These are phyloP conservation scores for Hyaloscypha variabilis DNA, from an alignment of 495 filamentous ascomycete species.

Conservation along the genomic window DNA sequence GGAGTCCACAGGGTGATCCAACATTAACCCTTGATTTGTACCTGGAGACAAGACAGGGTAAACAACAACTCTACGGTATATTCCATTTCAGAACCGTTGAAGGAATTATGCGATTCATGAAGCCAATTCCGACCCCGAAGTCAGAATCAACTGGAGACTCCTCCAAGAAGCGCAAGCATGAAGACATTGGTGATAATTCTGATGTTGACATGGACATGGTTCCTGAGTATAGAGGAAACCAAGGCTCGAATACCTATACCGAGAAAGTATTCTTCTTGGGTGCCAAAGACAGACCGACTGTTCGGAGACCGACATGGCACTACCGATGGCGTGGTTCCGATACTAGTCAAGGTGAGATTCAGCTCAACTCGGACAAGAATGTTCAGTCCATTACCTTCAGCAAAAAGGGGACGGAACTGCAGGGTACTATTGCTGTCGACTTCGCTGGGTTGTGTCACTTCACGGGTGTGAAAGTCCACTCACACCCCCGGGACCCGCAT, in stretches of 20 bases:
- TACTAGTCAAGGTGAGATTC: slow-evolving; percentile 27
- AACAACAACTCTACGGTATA: background rate
- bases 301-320: slow-evolving; percentile 18
- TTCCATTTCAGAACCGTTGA: slow-evolving; percentile 15
- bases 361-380: slow-evolving; percentile 22
- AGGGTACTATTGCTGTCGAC: background rate
- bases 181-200: background rate
- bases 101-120: slow-evolving; percentile 21
- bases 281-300: slow-evolving; percentile 20
- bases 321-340: slow-evolving; percentile 30
- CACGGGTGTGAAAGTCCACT: slow-evolving; percentile 2
- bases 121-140: slow-evolving; percentile 12
- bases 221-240: too few species aligned
- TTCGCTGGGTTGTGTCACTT: slow-evolving; percentile 7
- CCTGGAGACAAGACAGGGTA: slow-evolving; percentile 1
- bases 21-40: slow-evolving; percentile 7
- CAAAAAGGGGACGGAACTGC: slow-evolving; percentile 15
- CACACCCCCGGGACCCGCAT: background rate
- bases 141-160: background rate
- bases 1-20: background rate
- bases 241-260: background rate
- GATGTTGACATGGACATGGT: slow-evolving; percentile 10
- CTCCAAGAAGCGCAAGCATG: slow-evolving; percentile 11
- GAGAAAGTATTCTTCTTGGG: slow-evolving; percentile 8
- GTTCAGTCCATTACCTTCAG: slow-evolving; percentile 22